These are phyloP conservation scores for Cytospora chrysosperma DNA, from an alignment of 2,329 filamentous ascomycete genomes.

Conservation along the genomic window DNA sequence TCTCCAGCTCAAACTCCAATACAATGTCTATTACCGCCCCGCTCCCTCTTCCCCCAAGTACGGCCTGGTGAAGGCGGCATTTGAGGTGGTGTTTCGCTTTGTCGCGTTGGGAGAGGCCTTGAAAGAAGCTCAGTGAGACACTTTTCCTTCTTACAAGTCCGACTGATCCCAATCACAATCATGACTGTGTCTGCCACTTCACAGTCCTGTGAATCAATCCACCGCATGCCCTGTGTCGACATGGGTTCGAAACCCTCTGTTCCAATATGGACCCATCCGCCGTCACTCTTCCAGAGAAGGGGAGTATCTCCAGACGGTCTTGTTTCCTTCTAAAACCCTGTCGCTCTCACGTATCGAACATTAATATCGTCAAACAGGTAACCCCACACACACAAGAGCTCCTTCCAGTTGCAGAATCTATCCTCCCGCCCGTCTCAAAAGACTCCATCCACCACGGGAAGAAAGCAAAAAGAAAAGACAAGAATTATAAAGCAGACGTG, in stretches of 20 bases:
- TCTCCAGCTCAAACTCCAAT: background rate
- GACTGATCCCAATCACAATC: background rate
- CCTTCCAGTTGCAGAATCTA: constrained; percentile 5
- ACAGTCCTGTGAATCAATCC: background rate
- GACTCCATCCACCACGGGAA: constrained; percentile 17
- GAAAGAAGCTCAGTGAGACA: background rate
- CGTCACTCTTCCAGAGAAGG: background rate
- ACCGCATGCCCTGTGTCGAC: background rate
- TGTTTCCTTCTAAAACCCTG: background rate
- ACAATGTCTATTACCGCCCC: background rate
- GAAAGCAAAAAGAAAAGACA: constrained; percentile 6
- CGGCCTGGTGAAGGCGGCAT: background rate
- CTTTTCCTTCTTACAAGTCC: background rate
- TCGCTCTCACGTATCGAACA: background rate
- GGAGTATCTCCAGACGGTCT: background rate
- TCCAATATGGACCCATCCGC: background rate
- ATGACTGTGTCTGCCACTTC: background rate
- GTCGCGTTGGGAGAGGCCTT: background rate
- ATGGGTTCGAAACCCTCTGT: background rate
- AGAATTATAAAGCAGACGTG: constrained; percentile 1
- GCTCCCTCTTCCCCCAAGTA: background rate
- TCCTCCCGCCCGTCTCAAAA: constrained; percentile 1
- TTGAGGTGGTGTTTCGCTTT: background rate
- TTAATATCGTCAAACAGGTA: constrained; percentile 9
- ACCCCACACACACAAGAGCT: constrained; percentile 1